These are phyloP conservation scores for Diplodia seriata DNA, from an alignment of 2,329 filamentous ascomycete genomes.

Conservation along the genomic window DNA sequence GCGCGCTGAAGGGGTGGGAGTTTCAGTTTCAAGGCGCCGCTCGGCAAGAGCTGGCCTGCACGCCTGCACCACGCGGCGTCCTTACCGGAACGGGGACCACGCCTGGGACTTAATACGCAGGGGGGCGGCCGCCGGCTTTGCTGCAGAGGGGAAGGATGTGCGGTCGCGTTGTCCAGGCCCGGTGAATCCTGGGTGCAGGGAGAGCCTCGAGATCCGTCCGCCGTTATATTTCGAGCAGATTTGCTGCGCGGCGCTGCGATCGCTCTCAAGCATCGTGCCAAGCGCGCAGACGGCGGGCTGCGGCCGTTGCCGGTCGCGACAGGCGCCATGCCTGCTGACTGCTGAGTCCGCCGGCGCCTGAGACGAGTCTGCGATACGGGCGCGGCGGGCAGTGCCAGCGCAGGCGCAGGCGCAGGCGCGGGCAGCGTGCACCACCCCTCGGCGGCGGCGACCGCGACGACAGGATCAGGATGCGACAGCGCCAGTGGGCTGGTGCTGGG, in stretches of 20 bases:
- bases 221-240: constrained; percentile 28
- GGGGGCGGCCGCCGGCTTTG: constrained; percentile 20
- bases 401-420: neutral
- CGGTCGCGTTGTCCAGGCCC: constrained; percentile 23
- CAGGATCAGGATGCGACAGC: constrained; percentile 11
- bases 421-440: constrained; percentile 10
- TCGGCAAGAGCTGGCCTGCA: constrained; percentile 30
- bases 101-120: constrained; percentile 31
- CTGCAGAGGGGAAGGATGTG: constrained; percentile 23
- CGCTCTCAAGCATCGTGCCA: constrained; percentile 28
- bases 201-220: constrained; percentile 27
- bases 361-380: constrained; percentile 18
- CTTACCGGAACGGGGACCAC: constrained; percentile 27
- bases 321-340: constrained; percentile 10
- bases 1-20: constrained; percentile 29
- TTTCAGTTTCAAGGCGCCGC: constrained; percentile 31
- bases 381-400: constrained; percentile 14
- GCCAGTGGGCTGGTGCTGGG: neutral
- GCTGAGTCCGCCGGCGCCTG: constrained; percentile 13
- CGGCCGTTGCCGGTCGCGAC: constrained; percentile 22
- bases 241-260: constrained; percentile 25
- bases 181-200: constrained; percentile 30
- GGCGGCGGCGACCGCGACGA: constrained; percentile 10
- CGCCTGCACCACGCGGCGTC: constrained; percentile 28
- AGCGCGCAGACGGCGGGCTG: constrained; percentile 13